A percentile compares a stretch with the other conserved stretches of the same genome.
These are phyloP conservation scores for Phylloporus rhodoxanthus DNA, from an alignment of 768 basidiomycete genomes.

Conservation along the genomic window DNA sequence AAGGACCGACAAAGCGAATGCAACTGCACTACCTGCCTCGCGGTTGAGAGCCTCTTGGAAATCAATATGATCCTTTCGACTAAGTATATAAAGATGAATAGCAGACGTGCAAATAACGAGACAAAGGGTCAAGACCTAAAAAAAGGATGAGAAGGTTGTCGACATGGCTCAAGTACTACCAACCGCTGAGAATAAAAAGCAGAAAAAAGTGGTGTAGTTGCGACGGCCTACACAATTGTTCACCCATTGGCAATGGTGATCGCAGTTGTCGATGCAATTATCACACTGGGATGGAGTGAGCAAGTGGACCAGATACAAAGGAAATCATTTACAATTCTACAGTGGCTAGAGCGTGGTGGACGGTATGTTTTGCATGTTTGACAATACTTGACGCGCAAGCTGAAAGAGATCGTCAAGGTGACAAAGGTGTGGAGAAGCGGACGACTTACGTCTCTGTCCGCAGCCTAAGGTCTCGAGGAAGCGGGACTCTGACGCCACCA, in stretches of 20 bases:
- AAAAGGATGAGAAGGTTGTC: conserved; percentile 5
- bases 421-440: neutral
- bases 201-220: conserved; percentile 93
- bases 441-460: conserved; percentile 64
- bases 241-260: conserved; percentile 88
- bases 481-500: conserved; percentile 53
- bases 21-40: conserved; percentile 76
- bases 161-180: conserved; percentile 27
- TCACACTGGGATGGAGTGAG: conserved; percentile 59
- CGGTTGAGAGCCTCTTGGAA: conserved; percentile 41
- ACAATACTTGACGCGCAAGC: conserved; percentile 91
- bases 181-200: conserved; percentile 71
- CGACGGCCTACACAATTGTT: conserved; percentile 95
- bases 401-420: conserved; percentile 24
- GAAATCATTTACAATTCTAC: conserved; percentile 65
- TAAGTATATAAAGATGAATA: conserved; percentile 69
- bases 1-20: conserved; percentile 62
- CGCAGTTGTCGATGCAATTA: conserved; percentile 95
- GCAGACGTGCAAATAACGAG: conserved; percentile 81
- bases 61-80: conserved; percentile 44
- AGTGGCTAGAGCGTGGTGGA: conserved; percentile 92
- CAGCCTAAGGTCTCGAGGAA: conserved; percentile 79
- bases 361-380: conserved; percentile 89
- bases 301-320: neutral
- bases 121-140: conserved; percentile 64